phyloP scores from a whole-genome alignment of 805 yeast genomes.

The Ogataea paraovalis region DNA sequence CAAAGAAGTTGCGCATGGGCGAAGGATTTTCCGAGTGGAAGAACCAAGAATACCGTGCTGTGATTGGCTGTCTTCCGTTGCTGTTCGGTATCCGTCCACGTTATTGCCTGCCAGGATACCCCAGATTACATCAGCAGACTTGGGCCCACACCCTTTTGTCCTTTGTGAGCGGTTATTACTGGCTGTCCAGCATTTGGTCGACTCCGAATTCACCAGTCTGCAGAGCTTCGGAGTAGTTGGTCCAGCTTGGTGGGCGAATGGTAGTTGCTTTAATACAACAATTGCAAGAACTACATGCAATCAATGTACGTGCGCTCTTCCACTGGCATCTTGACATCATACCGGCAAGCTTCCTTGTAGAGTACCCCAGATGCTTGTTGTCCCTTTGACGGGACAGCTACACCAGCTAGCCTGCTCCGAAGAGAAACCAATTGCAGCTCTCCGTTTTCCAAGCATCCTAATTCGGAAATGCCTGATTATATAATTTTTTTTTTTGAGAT shows the following conservation, averaged over 20 bases:
- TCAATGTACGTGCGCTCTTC: too few relatives aligned
- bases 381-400: too few relatives aligned
- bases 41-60: background rate
- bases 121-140: background rate
- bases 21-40: background rate
- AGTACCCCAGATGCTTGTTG: background rate
- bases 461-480: background rate
- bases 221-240: background rate
- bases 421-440: background rate
- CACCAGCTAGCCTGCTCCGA: background rate
- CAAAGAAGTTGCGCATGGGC: background rate
- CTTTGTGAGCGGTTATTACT: background rate
- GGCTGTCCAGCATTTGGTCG: background rate
- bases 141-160: background rate
- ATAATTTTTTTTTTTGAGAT: background rate
- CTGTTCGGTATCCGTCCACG: slow-evolving; percentile 1
- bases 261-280: background rate
- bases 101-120: background rate
- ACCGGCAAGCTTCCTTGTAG: too few relatives aligned
- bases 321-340: too few relatives aligned
- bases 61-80: background rate
- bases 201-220: background rate
- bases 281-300: too few relatives aligned
- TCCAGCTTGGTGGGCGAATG: too few relatives aligned
- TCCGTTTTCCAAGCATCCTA: background rate